phyloP scores from a whole-genome alignment of 306 rosid genomes.

The Prunus kanzakura region DNA sequence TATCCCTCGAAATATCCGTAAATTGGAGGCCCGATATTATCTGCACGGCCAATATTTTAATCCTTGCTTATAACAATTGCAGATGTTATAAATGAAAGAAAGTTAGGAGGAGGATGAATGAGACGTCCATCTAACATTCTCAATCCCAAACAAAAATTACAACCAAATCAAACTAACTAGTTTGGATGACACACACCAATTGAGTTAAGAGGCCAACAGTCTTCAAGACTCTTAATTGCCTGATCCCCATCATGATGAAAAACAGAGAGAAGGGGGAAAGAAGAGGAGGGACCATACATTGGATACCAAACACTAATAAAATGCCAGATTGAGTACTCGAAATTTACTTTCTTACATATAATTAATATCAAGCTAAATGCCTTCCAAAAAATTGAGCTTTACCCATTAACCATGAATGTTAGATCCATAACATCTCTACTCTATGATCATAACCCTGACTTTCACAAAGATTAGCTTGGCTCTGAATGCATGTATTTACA shows the following conservation, averaged over 20 bases:
- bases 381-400: not conserved
- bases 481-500: conserved; percentile 72
- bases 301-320: conserved; percentile 23
- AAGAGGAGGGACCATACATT: conserved; percentile 37
- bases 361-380: not conserved
- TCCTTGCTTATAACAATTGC: not conserved
- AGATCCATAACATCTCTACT: not conserved
- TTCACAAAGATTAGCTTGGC: conserved; percentile 70
- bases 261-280: not conserved
- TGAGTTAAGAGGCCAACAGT: not conserved
- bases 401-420: not conserved
- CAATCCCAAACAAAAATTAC: not conserved
- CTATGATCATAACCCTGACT: conserved; percentile 45
- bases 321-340: not conserved
- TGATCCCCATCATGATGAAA: not conserved
- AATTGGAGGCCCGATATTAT: too few relatives aligned
- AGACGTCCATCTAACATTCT: not conserved
- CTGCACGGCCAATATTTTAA: too few relatives aligned
- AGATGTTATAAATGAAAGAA: not conserved
- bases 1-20: too few relatives aligned
- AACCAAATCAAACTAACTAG: not conserved
- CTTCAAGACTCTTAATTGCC: not conserved
- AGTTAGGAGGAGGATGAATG: not conserved
- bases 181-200: not conserved
- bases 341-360: not conserved